Percentiles rank a stretch among this genome's conserved stretches.
phyloP scores from a whole-genome alignment of 176 grass and related monocot genomes.

The Oryza meyeriana region DNA sequence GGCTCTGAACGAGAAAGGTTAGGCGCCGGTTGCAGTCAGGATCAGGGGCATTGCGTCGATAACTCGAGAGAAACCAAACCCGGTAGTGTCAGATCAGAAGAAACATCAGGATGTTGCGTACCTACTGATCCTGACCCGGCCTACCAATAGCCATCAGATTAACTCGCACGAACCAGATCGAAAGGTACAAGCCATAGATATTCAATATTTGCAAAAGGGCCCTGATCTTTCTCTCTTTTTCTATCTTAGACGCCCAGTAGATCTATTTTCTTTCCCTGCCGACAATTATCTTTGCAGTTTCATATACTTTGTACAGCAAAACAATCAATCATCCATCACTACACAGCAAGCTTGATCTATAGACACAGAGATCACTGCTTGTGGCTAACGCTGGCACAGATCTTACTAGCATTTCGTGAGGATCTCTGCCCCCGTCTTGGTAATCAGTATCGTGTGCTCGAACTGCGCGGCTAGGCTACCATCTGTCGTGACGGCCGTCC shows the following conservation, averaged over 20 bases:
- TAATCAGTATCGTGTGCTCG: conserved; percentile 87
- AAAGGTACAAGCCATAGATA: not conserved
- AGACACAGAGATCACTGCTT: not conserved
- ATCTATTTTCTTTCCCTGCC: not conserved
- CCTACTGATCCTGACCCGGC: conserved; percentile 43
- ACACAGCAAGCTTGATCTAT: not conserved
- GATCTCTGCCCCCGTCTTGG: conserved; percentile 66
- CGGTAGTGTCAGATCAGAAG: not conserved
- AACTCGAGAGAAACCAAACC: not conserved
- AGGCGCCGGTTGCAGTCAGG: not conserved
- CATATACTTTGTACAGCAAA: not conserved
- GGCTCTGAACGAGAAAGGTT: conserved; percentile 42
- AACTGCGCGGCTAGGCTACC: conserved; percentile 76
- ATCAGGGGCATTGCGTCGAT: not conserved
- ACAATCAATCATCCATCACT: not conserved
- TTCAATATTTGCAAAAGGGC: no score
- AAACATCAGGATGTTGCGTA: not conserved
- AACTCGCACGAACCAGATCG: not conserved
- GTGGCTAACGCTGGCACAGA: not conserved
- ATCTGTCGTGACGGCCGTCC: conserved; percentile 79
- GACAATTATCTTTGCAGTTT: not conserved
- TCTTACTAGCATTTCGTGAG: conserved; percentile 59
- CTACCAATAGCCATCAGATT: conserved; percentile 23
- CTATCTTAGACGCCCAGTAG: not conserved
- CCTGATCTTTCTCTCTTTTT: no score